Base-by-base conservation (phyloP, 2,329 filamentous ascomycete genomes). In the Paecilomyces fulvus region DNA sequence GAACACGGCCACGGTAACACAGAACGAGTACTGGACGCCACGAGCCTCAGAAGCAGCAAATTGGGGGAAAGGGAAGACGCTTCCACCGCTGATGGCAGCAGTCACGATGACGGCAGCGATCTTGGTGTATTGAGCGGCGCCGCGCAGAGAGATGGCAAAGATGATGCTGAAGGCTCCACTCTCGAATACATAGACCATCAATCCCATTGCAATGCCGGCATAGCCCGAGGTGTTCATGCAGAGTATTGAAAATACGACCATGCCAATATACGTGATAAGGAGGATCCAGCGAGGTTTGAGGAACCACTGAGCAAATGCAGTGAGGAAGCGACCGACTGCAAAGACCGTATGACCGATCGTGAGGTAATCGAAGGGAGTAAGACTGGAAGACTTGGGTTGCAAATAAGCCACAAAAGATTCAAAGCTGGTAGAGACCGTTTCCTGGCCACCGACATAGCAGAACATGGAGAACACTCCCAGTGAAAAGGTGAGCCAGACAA, bases 371-470 rank as follows among this genome's bases (percentile, higher is more conserved):
- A 75, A 75, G 1, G 71, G 56, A 9, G 54, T 46, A 0, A 74
- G 62, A 14, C 56, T 58, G 9, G 56, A 56, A 51, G 56, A 61
- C 53, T 58, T 61, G 0, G 78, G 74, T 12, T 70, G 67, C 6
- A 77, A 72, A 3, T 65, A 56, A 1, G 56, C 28, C 23, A 82
- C 66, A 55, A 81, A 82, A 1, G 68, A 62, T 23, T 68, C 63
- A 54, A 81, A 80, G 11, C 72, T 73, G 7, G 75, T 78, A 2
- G 80, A 77, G 20, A 82, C 70, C 28, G 77, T 76, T 69, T 86
- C 83, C 65, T 86, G 83, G 0, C 76, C 81, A 11, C 82, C 83
- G 1, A 84, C 79, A 60, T 85, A 86, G 70, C 80, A 83, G 63
- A 82, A 85, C 60, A 81, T 78, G 10, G 78, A 76, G 63, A 82